Percentiles rank a stretch among this genome's conserved stretches.
These are phyloP conservation scores for Diutina rugosa DNA, from an alignment of 1,139 yeast genomes.

Conservation along the genomic window DNA sequence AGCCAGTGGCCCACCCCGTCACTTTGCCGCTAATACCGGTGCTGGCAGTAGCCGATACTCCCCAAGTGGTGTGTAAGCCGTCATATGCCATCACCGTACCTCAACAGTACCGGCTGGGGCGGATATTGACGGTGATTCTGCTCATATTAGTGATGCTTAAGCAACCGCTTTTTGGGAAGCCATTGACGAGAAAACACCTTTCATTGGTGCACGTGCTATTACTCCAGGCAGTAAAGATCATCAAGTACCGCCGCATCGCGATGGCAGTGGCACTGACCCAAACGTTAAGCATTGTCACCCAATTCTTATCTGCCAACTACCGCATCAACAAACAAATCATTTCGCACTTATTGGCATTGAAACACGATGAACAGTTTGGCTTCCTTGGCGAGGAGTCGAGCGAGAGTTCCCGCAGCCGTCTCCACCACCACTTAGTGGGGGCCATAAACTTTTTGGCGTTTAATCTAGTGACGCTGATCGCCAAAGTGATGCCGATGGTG, in stretches of 20 bases:
- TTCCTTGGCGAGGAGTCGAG: constrained; percentile 1
- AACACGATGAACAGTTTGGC: constrained; percentile 16
- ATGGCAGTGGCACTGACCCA: constrained; percentile 14
- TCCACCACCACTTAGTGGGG: constrained; percentile 5
- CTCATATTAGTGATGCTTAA: constrained; percentile 8
- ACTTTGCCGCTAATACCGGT: constrained; percentile 4
- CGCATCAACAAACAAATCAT: constrained; percentile 26
- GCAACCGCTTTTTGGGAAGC: constrained; percentile 3
- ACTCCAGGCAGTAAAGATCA: constrained; percentile 17
- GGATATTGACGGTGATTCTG: constrained; percentile 3
- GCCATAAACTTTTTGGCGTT: constrained; percentile 13
- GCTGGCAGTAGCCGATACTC: constrained; percentile 4
- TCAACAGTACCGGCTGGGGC: constrained; percentile 1
- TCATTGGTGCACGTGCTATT: constrained; percentile 13
- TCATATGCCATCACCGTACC: constrained; percentile 5
- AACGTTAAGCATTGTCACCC: constrained; percentile 13
- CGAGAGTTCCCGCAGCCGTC: not conserved
- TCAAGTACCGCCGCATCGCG: constrained; percentile 16
- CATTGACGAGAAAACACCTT: not conserved
- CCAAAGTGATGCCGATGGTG: constrained; percentile 18
- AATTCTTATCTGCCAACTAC: constrained; percentile 23
- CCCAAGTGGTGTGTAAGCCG: not conserved
- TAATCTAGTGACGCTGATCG: constrained; percentile 17
- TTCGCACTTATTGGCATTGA: constrained; percentile 17
- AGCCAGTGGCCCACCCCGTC: constrained; percentile 12